These are phyloP conservation scores for Antitrichia curtipendula DNA, from an alignment of 225 moss, liverwort and hornwort species.

Conservation along the genomic window DNA sequence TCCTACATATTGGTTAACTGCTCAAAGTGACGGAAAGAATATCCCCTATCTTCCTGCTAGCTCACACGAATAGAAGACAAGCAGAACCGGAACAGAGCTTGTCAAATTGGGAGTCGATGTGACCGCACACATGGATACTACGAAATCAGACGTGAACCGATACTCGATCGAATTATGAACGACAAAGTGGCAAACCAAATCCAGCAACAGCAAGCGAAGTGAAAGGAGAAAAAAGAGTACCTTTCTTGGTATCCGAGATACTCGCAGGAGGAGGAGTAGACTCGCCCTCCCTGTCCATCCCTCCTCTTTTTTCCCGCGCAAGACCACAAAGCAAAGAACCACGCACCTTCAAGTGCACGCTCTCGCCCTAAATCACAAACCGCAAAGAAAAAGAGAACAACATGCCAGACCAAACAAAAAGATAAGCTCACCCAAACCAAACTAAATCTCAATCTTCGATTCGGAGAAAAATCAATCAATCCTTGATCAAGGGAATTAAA, in stretches of 20 bases:
- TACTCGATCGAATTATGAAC: neutral
- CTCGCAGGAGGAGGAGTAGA: neutral
- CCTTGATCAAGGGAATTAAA: neutral
- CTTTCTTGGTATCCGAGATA: neutral
- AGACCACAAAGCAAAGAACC: neutral
- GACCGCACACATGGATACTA: neutral
- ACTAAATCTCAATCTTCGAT: neutral
- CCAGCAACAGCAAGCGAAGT: neutral
- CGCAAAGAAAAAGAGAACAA: neutral
- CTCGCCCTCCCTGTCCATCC: slow-evolving; percentile 4
- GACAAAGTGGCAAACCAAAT: neutral
- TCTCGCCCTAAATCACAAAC: neutral
- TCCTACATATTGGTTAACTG: neutral
- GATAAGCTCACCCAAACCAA: neutral
- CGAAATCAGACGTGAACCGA: neutral
- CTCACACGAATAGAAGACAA: neutral
- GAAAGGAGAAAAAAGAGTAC: neutral
- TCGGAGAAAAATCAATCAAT: neutral
- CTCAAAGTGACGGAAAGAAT: neutral
- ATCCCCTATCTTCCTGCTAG: neutral
- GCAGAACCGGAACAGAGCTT: neutral
- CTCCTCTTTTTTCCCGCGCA: neutral
- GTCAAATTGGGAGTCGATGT: neutral
- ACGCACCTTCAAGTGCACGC: neutral
- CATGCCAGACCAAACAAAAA: neutral